Conservation (phyloP, 208 protist species). For the Leishmania turanica region DNA sequence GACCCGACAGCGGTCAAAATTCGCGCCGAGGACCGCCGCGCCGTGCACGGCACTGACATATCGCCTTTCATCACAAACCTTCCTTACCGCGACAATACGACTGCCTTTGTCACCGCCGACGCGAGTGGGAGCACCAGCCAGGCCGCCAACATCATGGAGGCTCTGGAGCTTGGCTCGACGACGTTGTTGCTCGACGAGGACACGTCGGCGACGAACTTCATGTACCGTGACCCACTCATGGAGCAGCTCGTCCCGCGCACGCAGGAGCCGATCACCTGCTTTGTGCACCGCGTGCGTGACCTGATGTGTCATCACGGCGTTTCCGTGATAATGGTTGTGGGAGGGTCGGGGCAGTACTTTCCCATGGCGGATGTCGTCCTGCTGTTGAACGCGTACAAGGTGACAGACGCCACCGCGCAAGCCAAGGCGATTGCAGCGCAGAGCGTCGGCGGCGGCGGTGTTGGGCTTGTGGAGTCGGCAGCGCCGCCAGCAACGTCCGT, state of each 20-base stretch:
- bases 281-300: constrained; percentile 72
- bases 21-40: constrained; percentile 93
- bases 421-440: constrained; percentile 58
- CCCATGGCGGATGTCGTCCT: constrained; percentile 87
- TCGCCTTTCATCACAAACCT: constrained; percentile 94
- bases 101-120: constrained; percentile 66
- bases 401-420: constrained; percentile 70
- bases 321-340: constrained; percentile 91
- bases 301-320: constrained; percentile 67
- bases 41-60: constrained; percentile 91
- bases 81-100: constrained; percentile 77
- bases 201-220: constrained; percentile 97
- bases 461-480: constrained; percentile 1
- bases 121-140: constrained; percentile 94
- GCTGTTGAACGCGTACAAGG: constrained; percentile 83
- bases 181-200: constrained; percentile 96
- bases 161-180: constrained; percentile 89
- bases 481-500: constrained; percentile 11
- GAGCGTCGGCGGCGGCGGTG: neutral
- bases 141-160: constrained; percentile 94
- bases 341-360: constrained; percentile 95
- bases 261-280: constrained; percentile 95
- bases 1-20: constrained; percentile 92
- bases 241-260: constrained; percentile 80
- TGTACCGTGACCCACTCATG: constrained; percentile 94